These are phyloP conservation scores for Cercospora sp. DNA, from an alignment of 2,329 filamentous ascomycete genomes.

Conservation along the genomic window DNA sequence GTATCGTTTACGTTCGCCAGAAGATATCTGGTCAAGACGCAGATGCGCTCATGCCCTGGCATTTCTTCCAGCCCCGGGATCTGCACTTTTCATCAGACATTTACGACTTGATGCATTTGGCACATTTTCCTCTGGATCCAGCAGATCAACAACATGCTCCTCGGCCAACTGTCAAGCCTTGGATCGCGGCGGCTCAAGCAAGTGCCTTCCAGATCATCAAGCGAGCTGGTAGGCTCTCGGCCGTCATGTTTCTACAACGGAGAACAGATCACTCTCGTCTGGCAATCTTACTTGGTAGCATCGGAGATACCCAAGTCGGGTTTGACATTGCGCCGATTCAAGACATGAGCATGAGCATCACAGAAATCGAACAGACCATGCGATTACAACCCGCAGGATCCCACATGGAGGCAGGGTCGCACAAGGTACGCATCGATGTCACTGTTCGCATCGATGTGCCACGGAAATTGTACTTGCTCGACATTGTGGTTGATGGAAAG, in stretches of 20 bases:
- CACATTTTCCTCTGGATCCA: background rate
- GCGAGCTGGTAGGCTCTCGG: conserved; percentile 14
- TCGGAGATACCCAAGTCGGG: conserved; percentile 18
- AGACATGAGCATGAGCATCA: conserved; percentile 2
- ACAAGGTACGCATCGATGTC: conserved; percentile 3
- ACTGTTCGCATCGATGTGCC: conserved; percentile 6
- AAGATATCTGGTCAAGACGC: background rate
- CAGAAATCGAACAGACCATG: conserved; percentile 3
- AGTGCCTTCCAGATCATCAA: conserved; percentile 20
- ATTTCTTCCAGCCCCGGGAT: conserved; percentile 19
- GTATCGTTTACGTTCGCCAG: conserved; percentile 37
- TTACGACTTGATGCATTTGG: conserved; percentile 12
- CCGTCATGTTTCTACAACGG: conserved; percentile 17
- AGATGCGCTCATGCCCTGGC: conserved; percentile 17
- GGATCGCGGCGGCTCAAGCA: conserved; percentile 12
- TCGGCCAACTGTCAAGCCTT: conserved; percentile 3
- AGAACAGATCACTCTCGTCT: conserved; percentile 12
- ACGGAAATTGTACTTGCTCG: conserved; percentile 3
- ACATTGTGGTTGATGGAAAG: background rate
- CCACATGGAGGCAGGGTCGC: conserved; percentile 5
- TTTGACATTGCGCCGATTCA: conserved; percentile 11
- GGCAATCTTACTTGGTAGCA: conserved; percentile 21
- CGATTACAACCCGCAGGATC: conserved; percentile 6
- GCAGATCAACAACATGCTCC: conserved; percentile 11
- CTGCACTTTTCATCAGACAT: background rate